These are phyloP conservation scores for Penicillium concentricum DNA, from an alignment of 2,329 filamentous ascomycete species.

Conservation along the genomic window DNA sequence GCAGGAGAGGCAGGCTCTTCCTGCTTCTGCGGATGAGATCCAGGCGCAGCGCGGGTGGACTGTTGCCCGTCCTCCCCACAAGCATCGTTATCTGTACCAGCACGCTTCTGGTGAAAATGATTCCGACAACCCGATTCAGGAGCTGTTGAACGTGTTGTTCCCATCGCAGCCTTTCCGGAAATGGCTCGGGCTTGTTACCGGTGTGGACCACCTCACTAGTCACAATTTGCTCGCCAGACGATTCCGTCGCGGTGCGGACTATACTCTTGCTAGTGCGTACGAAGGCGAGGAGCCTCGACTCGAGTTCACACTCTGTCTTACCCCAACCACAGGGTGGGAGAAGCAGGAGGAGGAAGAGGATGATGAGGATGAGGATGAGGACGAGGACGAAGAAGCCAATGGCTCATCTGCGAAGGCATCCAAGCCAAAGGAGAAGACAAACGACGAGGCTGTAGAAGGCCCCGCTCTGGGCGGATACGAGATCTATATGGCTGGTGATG, in stretches of 20 bases:
- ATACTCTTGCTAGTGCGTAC: conserved; percentile 87
- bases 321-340: conserved; percentile 82
- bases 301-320: conserved; percentile 84
- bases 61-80: conserved; percentile 85
- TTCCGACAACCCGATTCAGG: conserved; percentile 58
- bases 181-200: conserved; percentile 83
- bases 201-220: conserved; percentile 63
- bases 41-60: conserved; percentile 64
- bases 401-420: conserved; percentile 18
- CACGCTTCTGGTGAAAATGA: conserved; percentile 47
- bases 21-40: conserved; percentile 52
- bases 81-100: conserved; percentile 87
- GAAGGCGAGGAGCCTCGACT: conserved; percentile 69
- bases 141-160: conserved; percentile 77
- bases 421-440: conserved; percentile 37
- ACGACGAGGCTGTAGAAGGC: conserved; percentile 29
- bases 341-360: conserved; percentile 62
- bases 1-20: conserved; percentile 55
- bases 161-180: conserved; percentile 83
- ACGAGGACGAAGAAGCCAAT: conserved; percentile 38
- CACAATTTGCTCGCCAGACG: conserved; percentile 78
- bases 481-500: conserved; percentile 87
- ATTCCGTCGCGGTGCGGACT: conserved; percentile 84
- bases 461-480: conserved; percentile 52
- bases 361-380: conserved; percentile 42